Evolutionary conservation across 495 filamentous ascomycete species (phyloP).

Genomic region (Apodospora peruviana): DNA sequence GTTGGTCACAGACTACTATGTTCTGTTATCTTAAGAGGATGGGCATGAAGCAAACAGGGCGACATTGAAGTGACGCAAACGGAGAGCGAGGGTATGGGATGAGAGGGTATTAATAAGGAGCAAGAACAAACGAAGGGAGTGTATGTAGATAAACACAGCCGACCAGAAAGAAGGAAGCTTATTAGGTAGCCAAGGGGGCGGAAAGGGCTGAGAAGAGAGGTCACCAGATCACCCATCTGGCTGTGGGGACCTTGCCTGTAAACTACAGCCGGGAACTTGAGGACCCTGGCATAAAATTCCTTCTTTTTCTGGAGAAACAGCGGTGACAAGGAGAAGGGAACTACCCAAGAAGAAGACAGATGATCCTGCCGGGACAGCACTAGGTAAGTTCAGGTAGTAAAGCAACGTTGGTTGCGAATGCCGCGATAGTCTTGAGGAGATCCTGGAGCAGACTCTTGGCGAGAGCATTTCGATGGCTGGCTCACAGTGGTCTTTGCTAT

Average conservation of each 20-base stretch:
- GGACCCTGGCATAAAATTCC: slow-evolving; percentile 21
- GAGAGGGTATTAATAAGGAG: not conserved
- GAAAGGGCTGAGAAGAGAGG: slow-evolving; percentile 27
- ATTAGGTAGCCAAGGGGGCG: slow-evolving; percentile 17
- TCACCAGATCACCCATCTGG: slow-evolving; percentile 34
- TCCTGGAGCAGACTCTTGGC: slow-evolving; percentile 11
- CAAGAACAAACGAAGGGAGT: not conserved
- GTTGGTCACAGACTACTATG: too few relatives aligned
- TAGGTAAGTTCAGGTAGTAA: slow-evolving; percentile 26
- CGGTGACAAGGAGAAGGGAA: slow-evolving; percentile 26
- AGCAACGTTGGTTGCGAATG: slow-evolving; percentile 19
- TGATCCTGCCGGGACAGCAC: slow-evolving; percentile 22
- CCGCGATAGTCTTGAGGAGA: slow-evolving; percentile 14
- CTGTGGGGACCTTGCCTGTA: slow-evolving; percentile 25
- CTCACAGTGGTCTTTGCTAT: slow-evolving; percentile 10
- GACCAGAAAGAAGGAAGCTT: slow-evolving; percentile 12
- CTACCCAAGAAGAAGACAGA: slow-evolving; percentile 15
- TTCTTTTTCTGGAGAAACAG: slow-evolving; percentile 23
- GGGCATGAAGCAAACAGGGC: too few relatives aligned
- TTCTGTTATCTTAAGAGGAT: too few relatives aligned
- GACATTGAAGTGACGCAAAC: too few relatives aligned
- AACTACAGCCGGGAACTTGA: too few relatives aligned
- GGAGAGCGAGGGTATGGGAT: not conserved
- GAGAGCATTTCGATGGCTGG: slow-evolving; percentile 2
- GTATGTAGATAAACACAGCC: slow-evolving; percentile 6